phyloP scores from a whole-genome alignment of 2,329 filamentous ascomycete species.

The Epichloe elymi region DNA sequence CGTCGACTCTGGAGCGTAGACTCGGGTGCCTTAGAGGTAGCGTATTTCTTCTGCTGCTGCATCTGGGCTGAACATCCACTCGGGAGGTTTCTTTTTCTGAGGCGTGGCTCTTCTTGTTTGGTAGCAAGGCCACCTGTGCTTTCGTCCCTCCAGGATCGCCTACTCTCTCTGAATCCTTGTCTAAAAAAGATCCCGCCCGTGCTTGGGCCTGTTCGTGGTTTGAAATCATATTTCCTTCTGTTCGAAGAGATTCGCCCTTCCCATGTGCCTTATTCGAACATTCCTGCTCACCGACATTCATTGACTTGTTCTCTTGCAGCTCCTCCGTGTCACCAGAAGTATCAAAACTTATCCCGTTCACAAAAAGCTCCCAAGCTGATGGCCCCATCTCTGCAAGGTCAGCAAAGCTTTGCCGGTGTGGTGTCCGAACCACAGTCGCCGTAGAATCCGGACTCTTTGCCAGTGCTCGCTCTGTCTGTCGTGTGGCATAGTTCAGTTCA shows the following conservation, averaged over 20 bases:
- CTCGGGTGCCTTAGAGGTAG: neutral
- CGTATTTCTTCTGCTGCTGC: neutral
- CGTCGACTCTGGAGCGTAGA: neutral
- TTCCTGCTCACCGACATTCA: neutral
- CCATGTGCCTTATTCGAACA: neutral
- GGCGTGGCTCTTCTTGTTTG: neutral
- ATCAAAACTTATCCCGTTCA: constrained; percentile 19
- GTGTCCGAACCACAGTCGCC: constrained; percentile 25
- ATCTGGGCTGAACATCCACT: neutral
- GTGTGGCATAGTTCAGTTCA: neutral
- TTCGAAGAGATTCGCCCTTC: neutral
- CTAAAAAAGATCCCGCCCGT: constrained; percentile 4
- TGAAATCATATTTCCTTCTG: neutral
- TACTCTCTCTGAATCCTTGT: too few species aligned
- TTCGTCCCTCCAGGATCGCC: neutral
- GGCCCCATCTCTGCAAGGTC: constrained; percentile 8
- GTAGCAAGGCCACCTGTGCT: neutral
- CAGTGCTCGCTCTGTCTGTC: neutral
- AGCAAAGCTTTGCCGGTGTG: constrained; percentile 14
- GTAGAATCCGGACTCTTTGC: constrained; percentile 16
- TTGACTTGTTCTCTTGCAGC: neutral
- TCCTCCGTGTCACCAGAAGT: constrained; percentile 3
- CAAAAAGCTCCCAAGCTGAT: constrained; percentile 17
- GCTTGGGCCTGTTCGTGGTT: constrained; percentile 1
- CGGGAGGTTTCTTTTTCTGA: neutral